Base-by-base conservation (phyloP, 257 asterid species). In the Solanum sitiens region DNA sequence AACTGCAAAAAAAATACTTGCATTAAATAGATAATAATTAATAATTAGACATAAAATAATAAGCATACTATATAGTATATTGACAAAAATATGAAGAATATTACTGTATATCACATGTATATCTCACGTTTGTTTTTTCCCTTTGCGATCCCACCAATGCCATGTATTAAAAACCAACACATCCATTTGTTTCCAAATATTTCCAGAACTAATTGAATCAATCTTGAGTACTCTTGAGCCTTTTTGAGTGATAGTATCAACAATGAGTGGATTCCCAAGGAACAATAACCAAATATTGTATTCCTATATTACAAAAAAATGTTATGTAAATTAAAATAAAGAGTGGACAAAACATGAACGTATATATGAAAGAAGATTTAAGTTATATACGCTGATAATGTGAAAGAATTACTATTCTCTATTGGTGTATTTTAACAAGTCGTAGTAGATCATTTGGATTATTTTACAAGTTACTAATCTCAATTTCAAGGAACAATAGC, bases 61-160 rank as follows among this genome's bases (percentile, higher is more conserved):
- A 45, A 79, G 16, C 1, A 44, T 27, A 27, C 23, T 12, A 7
- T 23, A 45, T 30, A 14, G 35, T 80, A 45, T 8, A 15, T 10
- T 1, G 6, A 44, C 15, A 79, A 21, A 42, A 77, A 2, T 11
- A 45, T 9, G 65, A 42, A 86, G 6, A 30, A 37, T 86, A 13
- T 5, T 14, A n/a, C 4, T 37, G 50, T 61, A 5, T 32, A 67
- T 45, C 13, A 27, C 37, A 21, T 40, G 56, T 87, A 40, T 33
- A 88, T 53, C 77, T 32, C 42, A 94, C 96, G 94, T 94, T 87
- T 94, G 98, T 89, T 94, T 94, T 30, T 89, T 87, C 32, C 94
- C 96, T 2, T 37, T 27, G 86, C 92, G 93, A 86, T 91, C 90
- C 98, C 98, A 94, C 98, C 94, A 93, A 50, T 93, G 95, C 93